Base-by-base conservation (phyloP, 1,284 basidiomycete species). In the Xanthoconium separans region DNA sequence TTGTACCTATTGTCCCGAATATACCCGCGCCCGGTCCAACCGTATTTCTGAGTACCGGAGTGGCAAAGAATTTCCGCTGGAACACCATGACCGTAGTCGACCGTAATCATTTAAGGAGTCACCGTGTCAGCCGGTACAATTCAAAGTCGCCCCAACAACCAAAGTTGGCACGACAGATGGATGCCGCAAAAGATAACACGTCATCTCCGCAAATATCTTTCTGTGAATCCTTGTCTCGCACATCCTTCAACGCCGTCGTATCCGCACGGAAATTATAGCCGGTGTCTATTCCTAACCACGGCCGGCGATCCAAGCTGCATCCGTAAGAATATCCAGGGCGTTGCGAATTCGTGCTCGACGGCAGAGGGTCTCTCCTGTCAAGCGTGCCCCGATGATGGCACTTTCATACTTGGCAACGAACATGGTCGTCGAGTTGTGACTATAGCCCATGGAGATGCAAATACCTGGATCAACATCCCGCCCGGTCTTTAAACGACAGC, bases 11-110 rank as follows among this genome's bases (percentile, higher is more conserved):
- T 57, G 18, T 75, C 60, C 36, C 61, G 63, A n/a, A 66, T 62
- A 37, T 52, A 56, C n/a, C 73, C 75, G 48, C 37, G 52, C 8
- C 64, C 65, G 44, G 73, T 73, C 31, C 73, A 43, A 20, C 47
- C 18, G 73, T 66, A 2, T 2, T 40, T 22, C 39, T 22, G 2
- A 22, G 11, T 40, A 12, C 39, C 39, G 39, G 39, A 4, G 65
- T 64, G 43, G 30, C 52, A 36, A 6, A 30, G 37, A 27, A 33
- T 33, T 47, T 5, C 54, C 57, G 30, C 55, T 56, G 24, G 50
- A 30, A 13, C 33, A 20, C 37, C 20, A 30, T 30, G 52, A 20
- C 33, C 18, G 22, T 15, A 8, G 3, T 16, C 16, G 11, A 34
- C n/a, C 5, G n/a, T n/a, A n/a, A n/a, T n/a, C n/a, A n/a, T 10